Evolutionary conservation across 768 basidiomycete genomes (phyloP), one percentile per base, ranked within the genome.

Genomic region (Suillus ampliporus): DNA sequence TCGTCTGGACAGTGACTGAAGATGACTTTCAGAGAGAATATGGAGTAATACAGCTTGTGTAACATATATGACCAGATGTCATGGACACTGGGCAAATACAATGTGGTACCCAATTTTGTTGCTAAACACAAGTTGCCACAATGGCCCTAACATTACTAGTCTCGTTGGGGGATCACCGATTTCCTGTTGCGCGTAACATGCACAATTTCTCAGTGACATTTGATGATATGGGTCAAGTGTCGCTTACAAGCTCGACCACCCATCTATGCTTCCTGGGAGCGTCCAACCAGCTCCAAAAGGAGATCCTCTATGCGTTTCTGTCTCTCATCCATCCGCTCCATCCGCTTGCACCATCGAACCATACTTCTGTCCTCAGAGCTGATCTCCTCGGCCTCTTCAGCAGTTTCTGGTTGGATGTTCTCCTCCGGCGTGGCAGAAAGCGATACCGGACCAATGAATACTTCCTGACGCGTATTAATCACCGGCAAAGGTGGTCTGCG

Each of bases 261-360:
- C 26, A n/a, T 54, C 47, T 58, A 46, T 14, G n/a, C 51, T 21
- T 8, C 11, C 35, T 61, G 60, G 17, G 21, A 23, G 13, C 41
- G 38, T 19, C 54, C 54, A 28, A 41, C 38, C 38, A 81, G 68
- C 51, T 77, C 73, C 26, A 77, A 51, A 46, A 86, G 74, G 57
- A 86, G 58, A 1, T 78, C 77, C 68, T 85, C 84, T 41, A 85
- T 84, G 59, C 84, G 74, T 63, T 77, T 69, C 69, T 86, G 84
- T 57, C 75, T 68, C 62, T 71, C 72, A 62, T 85, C 84, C 31
- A 85, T 79, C 37, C 65, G 61, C 13, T 76, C 75, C 60, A 86
- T 68, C 54, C 79, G 72, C 62, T 71, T 72, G 56, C 71, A 70
- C 69, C 77, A 72, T 38, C 67, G 71, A 5, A 66, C 5, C 65